phyloP scores from a whole-genome alignment of 495 filamentous ascomycete genomes.

The Sporormia fimetaria region DNA sequence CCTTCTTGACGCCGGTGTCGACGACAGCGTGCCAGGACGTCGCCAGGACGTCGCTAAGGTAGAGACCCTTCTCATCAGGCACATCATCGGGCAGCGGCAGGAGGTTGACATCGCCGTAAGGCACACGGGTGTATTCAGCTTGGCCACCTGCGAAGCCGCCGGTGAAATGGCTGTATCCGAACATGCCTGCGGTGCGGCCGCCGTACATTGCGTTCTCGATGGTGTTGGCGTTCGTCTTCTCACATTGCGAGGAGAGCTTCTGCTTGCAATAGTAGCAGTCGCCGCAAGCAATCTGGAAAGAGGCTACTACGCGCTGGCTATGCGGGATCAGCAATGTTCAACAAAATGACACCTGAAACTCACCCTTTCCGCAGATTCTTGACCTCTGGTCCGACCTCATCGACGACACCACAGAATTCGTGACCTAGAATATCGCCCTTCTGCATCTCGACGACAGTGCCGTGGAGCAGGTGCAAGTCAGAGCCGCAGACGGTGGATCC shows the following conservation, averaged over 20 bases:
- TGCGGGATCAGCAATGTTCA: too few species aligned
- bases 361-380: slow-evolving; percentile 49
- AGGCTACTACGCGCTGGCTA: slow-evolving; percentile 63
- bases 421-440: slow-evolving; percentile 86
- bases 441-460: slow-evolving; percentile 55
- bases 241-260: slow-evolving; percentile 66
- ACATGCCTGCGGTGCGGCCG: slow-evolving; percentile 56
- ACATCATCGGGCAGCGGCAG: slow-evolving; percentile 69
- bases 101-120: slow-evolving; percentile 71
- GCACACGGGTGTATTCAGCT: slow-evolving; percentile 78
- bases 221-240: slow-evolving; percentile 62
- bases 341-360: neutral
- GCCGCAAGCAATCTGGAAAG: slow-evolving; percentile 77
- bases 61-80: slow-evolving; percentile 78
- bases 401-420: slow-evolving; percentile 77
- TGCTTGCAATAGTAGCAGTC: slow-evolving; percentile 67
- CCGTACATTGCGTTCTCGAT: slow-evolving; percentile 56
- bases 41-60: slow-evolving; percentile 65
- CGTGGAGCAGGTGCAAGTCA: slow-evolving; percentile 73
- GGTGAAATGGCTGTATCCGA: slow-evolving; percentile 66
- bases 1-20: slow-evolving; percentile 69
- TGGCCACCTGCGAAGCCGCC: slow-evolving; percentile 86
- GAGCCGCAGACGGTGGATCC: slow-evolving; percentile 79
- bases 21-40: slow-evolving; percentile 77
- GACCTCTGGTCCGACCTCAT: slow-evolving; percentile 52